Evolutionary conservation across 495 filamentous ascomycete genomes (phyloP).

Genomic region (Trichocladium uniseriatum): DNA sequence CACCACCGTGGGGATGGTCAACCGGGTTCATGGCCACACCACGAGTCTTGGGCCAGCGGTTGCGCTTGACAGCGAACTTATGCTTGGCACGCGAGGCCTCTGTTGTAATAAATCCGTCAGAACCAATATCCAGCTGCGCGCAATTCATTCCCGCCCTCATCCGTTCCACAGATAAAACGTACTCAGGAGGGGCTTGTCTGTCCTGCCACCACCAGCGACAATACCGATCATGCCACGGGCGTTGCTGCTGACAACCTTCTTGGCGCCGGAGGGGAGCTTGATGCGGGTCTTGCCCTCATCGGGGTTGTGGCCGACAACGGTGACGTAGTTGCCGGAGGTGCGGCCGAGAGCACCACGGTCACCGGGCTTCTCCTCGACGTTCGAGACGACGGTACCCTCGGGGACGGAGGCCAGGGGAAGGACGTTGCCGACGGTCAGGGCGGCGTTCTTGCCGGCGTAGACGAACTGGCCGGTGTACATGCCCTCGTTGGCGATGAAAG

Average conservation of each 20-base stretch:
- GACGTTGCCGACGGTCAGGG: constrained; percentile 91
- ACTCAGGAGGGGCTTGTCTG: constrained; percentile 97
- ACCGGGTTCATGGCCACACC: constrained; percentile 99
- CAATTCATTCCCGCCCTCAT: neutral
- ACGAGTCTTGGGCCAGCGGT: constrained; percentile 99
- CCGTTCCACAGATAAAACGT: constrained; percentile 24
- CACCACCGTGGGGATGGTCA: constrained; percentile 96
- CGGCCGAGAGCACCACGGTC: constrained; percentile 93
- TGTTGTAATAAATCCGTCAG: constrained; percentile 29
- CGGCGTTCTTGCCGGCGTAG: constrained; percentile 98
- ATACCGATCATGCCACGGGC: constrained; percentile 98
- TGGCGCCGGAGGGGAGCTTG: constrained; percentile 97
- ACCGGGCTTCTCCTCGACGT: constrained; percentile 97
- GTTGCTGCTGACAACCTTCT: constrained; percentile 92
- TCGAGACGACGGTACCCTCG: constrained; percentile 96
- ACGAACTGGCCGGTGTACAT: constrained; percentile 99
- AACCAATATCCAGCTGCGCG: neutral
- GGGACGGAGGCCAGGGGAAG: constrained; percentile 88
- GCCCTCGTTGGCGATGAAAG: constrained; percentile 99
- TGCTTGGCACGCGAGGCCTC: constrained; percentile 97
- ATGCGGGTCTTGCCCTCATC: constrained; percentile 99
- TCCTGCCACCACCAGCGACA: constrained; percentile 96
- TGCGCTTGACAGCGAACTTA: constrained; percentile 99
- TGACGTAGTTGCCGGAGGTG: constrained; percentile 98
- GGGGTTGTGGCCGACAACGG: constrained; percentile 96